Evolutionary conservation across 1,284 basidiomycete genomes (phyloP).

Genomic region (Microbotryum lychnidis-dioicae): DNA sequence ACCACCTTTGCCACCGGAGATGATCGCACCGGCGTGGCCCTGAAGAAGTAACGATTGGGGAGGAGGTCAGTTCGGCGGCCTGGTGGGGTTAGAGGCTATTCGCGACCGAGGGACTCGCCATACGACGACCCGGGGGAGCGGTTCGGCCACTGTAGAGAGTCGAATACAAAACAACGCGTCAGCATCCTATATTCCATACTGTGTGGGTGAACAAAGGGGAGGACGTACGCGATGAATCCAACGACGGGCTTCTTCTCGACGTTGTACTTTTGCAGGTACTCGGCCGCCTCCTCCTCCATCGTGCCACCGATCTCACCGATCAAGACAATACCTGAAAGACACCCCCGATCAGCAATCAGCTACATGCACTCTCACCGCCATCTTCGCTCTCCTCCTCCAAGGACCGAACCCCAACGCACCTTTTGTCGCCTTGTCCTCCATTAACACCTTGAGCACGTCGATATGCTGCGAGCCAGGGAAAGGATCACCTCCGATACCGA

Average conservation of each 20-base stretch:
- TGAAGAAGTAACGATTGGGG: not conserved
- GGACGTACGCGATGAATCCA: slow-evolving; percentile 89
- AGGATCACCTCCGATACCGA: slow-evolving; percentile 98
- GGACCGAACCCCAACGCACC: slow-evolving; percentile 43
- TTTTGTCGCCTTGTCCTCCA: slow-evolving; percentile 85
- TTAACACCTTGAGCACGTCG: slow-evolving; percentile 93
- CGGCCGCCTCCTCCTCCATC: slow-evolving; percentile 99
- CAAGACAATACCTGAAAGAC: slow-evolving; percentile 72
- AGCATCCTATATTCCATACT: not conserved
- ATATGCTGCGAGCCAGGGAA: slow-evolving; percentile 96
- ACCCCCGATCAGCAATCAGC: not conserved
- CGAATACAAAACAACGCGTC: not conserved
- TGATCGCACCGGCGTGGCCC: slow-evolving; percentile 96
- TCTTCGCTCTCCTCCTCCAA: no score
- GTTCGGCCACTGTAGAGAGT: slow-evolving; percentile 46
- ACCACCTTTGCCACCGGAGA: slow-evolving; percentile 93
- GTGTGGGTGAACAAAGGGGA: no score
- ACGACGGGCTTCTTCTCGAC: slow-evolving; percentile 93
- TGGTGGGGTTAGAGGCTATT: not conserved
- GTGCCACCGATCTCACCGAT: slow-evolving; percentile 99
- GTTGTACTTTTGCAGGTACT: slow-evolving; percentile 79
- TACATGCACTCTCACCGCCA: not conserved
- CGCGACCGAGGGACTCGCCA: slow-evolving; percentile 45
- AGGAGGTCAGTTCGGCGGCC: not conserved
- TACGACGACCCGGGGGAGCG: slow-evolving; percentile 92